Evolutionary conservation across 2,329 filamentous ascomycete genomes (phyloP), one percentile per base, ranked within the genome.

Genomic region (Neonectria sp.): DNA sequence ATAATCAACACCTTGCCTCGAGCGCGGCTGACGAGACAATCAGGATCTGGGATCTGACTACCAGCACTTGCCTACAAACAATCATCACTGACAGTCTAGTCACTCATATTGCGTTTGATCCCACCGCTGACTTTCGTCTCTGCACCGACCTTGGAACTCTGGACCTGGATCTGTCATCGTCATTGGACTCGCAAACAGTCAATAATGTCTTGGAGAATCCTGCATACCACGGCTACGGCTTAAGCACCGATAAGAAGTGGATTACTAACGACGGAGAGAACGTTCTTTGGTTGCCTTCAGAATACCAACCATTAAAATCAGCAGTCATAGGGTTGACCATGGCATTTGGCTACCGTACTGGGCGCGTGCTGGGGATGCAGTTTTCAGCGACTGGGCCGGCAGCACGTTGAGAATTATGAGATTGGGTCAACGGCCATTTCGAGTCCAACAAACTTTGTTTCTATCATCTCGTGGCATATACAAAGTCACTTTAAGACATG

Each of bases 41-140:
- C 46, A 65, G 46, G 63, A 49, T 69, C 40, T 69, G 67, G 67
- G 21, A 69, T 35, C 12, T 59, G 2, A 49, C 5, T 4, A 58
- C 33, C 9, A 60, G 60, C 37, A 4, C 13, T 7, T 65, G 56
- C 11, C 11, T 65, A 3, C 63, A 60, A 55, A 60, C 56, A 11
- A 37, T 60, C 8, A 29, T 40, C 21, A 17, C 29, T 7, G n/a
- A 24, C 6, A 53, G 31, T 7, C 9, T 53, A 21, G 51, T 24
- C 8, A 15, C n/a, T 8, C 9, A 53, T 2, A 33, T 53, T 35
- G 9, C 11, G 6, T 53, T 53, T 53, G 51, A 53, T 25, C 29
- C 51, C 3, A 8, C 29, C 6, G n/a, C 5, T 4, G 21, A 35
- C n/a, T 53, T 21, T 2, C 31, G 31, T 9, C 31, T 53, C 24